These are phyloP conservation scores for Sphaerostilbella broomeana DNA, from an alignment of 2,329 filamentous ascomycete genomes.

Conservation along the genomic window DNA sequence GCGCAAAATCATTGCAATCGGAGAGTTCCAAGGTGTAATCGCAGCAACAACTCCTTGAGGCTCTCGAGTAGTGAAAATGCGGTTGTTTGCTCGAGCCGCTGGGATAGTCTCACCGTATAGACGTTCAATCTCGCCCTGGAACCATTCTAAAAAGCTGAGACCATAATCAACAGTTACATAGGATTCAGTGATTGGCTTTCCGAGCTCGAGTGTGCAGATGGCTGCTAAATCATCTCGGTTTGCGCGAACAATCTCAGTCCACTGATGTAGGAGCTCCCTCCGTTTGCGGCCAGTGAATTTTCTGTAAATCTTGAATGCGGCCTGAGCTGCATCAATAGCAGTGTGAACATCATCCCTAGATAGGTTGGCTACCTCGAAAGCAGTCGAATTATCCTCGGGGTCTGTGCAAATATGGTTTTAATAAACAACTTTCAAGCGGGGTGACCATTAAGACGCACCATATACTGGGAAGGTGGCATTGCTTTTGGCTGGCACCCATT, in stretches of 20 bases:
- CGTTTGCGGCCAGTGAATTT: no score
- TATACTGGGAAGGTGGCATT: no score
- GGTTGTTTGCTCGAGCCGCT: conserved; percentile 19
- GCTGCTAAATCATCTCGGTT: conserved; percentile 58
- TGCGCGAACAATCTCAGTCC: conserved; percentile 56
- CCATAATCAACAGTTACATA: conserved; percentile 49
- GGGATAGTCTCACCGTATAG: conserved; percentile 53
- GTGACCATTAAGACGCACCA: no score
- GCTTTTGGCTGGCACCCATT: no score
- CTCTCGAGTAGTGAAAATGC: conserved; percentile 33
- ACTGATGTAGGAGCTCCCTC: conserved; percentile 43
- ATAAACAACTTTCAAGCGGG: no score
- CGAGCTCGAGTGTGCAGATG: conserved; percentile 63
- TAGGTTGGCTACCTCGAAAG: no score
- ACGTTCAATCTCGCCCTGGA: conserved; percentile 50
- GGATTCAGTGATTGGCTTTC: conserved; percentile 55
- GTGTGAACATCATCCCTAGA: no score
- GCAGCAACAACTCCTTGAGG: conserved; percentile 21
- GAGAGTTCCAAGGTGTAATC: conserved; percentile 62
- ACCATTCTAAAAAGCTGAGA: conserved; percentile 53
- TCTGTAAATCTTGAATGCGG: no score
- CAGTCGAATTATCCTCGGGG: no score
- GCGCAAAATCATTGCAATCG: conserved; percentile 45
- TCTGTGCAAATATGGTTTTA: no score
- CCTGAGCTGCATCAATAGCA: no score